Evolutionary conservation across 768 basidiomycete genomes (phyloP).

Genomic region (Tricholoma sp.): DNA sequence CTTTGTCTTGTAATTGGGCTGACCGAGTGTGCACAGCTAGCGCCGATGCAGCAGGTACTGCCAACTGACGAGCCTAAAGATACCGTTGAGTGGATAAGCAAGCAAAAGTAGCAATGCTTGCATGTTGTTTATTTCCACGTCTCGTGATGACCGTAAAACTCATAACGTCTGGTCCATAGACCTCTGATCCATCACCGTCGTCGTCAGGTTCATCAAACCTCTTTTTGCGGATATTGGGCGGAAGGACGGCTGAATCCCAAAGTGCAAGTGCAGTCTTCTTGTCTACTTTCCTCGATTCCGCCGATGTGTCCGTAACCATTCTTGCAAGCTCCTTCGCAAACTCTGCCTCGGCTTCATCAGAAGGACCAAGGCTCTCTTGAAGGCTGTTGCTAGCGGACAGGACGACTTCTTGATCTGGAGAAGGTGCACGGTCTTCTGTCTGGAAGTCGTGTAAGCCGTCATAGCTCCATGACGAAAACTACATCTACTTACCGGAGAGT

Average conservation of each 20-base stretch:
- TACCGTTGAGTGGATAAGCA: conserved; percentile 6
- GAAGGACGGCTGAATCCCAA: conserved; percentile 85
- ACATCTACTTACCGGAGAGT: conserved; percentile 46
- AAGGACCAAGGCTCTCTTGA: conserved; percentile 74
- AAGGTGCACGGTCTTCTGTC: conserved; percentile 68
- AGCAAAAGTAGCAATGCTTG: conserved; percentile 26
- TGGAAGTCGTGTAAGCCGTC: conserved; percentile 17
- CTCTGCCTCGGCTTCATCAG: conserved; percentile 87
- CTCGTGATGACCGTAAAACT: conserved; percentile 91
- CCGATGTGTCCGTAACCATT: conserved; percentile 84
- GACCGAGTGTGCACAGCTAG: conserved; percentile 88
- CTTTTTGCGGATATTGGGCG: conserved; percentile 62
- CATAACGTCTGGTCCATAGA: conserved; percentile 52
- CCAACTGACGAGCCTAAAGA: conserved; percentile 78
- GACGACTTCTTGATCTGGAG: conserved; percentile 78
- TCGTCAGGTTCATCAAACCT: conserved; percentile 55
- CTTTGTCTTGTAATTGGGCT: conserved; percentile 90
- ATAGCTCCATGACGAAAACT: background rate
- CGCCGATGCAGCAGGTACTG: conserved; percentile 82
- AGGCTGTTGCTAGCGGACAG: conserved; percentile 48
- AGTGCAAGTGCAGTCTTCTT: conserved; percentile 81
- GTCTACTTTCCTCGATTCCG: conserved; percentile 81
- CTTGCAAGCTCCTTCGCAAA: conserved; percentile 96
- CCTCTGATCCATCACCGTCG: conserved; percentile 35
- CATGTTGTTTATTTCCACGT: conserved; percentile 90